A percentile compares a stretch with the other conserved stretches of the same genome.
These are phyloP conservation scores for Umbilicus rupestris DNA, from an alignment of 164 flowering plant species.

Conservation along the genomic window DNA sequence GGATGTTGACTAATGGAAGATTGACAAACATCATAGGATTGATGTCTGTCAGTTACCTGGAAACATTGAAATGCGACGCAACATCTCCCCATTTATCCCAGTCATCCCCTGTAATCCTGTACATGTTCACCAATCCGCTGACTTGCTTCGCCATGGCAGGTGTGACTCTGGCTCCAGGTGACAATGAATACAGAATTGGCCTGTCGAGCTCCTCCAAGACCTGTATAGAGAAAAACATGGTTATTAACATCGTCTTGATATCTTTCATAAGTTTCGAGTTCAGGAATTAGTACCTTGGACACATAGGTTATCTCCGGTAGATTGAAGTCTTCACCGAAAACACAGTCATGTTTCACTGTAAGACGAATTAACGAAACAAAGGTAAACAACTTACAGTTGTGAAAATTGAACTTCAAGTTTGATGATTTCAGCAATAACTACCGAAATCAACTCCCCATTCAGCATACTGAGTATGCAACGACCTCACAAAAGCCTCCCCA, in stretches of 20 bases:
- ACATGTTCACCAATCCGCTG: slow-evolving; percentile 66
- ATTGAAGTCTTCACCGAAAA: slow-evolving; percentile 81
- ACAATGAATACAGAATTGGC: slow-evolving; percentile 69
- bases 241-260: neutral
- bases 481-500: slow-evolving; percentile 77
- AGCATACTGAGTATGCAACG: slow-evolving; percentile 82
- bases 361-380: neutral
- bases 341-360: slow-evolving; percentile 91
- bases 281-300: slow-evolving; percentile 51
- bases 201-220: slow-evolving; percentile 48
- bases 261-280: neutral
- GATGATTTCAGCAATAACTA: slow-evolving; percentile 16
- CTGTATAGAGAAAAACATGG: slow-evolving; percentile 19
- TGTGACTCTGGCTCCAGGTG: slow-evolving; percentile 78
- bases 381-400: neutral
- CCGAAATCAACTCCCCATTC: slow-evolving; percentile 97
- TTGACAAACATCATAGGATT: neutral
- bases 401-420: neutral
- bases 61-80: slow-evolving; percentile 59
- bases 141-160: slow-evolving; percentile 67
- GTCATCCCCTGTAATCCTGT: slow-evolving; percentile 86
- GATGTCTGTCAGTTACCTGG: slow-evolving; percentile 51
- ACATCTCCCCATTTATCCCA: slow-evolving; percentile 91
- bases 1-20: neutral
- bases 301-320: slow-evolving; percentile 55